These are phyloP conservation scores for Solanum aculeatissimum DNA, from an alignment of 305 asterid genomes.

Conservation along the genomic window DNA sequence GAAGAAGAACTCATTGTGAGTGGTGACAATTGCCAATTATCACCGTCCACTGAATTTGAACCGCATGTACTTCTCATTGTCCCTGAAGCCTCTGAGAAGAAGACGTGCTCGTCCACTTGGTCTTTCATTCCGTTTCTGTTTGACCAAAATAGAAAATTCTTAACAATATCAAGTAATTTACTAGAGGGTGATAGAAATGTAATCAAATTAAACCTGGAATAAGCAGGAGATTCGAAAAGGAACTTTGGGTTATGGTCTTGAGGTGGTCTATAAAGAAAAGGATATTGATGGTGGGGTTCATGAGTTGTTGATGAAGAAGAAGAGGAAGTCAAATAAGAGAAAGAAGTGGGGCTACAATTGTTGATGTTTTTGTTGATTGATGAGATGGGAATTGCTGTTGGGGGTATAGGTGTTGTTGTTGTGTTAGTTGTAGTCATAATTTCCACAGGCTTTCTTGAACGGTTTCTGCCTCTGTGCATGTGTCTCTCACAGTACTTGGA, in stretches of 20 bases:
- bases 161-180: background rate
- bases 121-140: slow-evolving; percentile 17
- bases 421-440: slow-evolving; percentile 1
- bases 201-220: slow-evolving; percentile 24
- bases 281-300: background rate
- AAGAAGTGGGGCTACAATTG: background rate
- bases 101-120: slow-evolving; percentile 27
- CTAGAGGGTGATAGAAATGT: background rate
- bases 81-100: slow-evolving; percentile 30
- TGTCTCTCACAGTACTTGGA: slow-evolving; percentile 92
- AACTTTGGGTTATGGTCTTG: slow-evolving; percentile 29
- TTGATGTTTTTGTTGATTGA: slow-evolving; percentile 10
- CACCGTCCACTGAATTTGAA: slow-evolving; percentile 5
- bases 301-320: background rate
- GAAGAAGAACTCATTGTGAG: slow-evolving; percentile 44
- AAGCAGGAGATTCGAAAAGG: slow-evolving; percentile 27
- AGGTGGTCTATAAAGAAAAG: slow-evolving; percentile 18
- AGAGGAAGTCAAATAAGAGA: background rate
- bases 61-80: slow-evolving; percentile 22
- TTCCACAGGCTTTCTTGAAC: slow-evolving; percentile 99
- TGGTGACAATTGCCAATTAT: slow-evolving; percentile 41
- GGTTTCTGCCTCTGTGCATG: slow-evolving; percentile 98
- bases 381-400: slow-evolving; percentile 18
- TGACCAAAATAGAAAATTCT: background rate
- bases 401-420: slow-evolving; percentile 1